phyloP scores from a whole-genome alignment of 176 grass and related monocot genomes.

The Phoenix dactylifera region DNA sequence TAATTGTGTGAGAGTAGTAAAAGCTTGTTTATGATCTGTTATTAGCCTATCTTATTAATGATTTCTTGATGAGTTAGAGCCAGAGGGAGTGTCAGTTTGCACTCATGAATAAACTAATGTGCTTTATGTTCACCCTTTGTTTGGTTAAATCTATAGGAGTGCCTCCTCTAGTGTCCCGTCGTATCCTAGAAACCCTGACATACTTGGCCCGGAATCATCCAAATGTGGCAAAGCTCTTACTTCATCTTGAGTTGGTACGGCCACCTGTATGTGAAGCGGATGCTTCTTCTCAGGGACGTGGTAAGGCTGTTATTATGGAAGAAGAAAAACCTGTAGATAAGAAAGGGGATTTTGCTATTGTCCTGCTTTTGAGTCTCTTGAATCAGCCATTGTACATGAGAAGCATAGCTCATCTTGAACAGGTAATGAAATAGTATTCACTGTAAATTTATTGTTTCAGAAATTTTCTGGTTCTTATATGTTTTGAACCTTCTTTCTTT shows the following conservation, averaged over 20 bases:
- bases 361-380: constrained; percentile 71
- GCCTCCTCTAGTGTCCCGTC: constrained; percentile 85
- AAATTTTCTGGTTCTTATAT: too few species aligned
- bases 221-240: constrained; percentile 88
- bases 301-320: constrained; percentile 68
- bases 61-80: too few species aligned
- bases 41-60: too few species aligned
- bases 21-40: too few species aligned
- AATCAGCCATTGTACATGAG: constrained; percentile 97
- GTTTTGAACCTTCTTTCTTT: constrained; percentile 19
- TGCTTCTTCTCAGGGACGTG: constrained; percentile 43
- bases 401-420: constrained; percentile 98
- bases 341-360: constrained; percentile 54
- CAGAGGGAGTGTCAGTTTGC: too few species aligned
- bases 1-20: too few species aligned
- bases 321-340: constrained; percentile 39
- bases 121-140: too few species aligned
- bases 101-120: too few species aligned
- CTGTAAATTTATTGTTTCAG: too few species aligned
- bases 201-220: constrained; percentile 91
- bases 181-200: constrained; percentile 88
- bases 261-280: constrained; percentile 23
- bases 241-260: constrained; percentile 62
- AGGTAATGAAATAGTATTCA: constrained; percentile 25
- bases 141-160: constrained; percentile 41